Percentiles rank a stretch among this genome's conserved stretches.
Conservation (phyloP, 495 filamentous ascomycete genomes). For the Talaromyces adpressus region DNA sequence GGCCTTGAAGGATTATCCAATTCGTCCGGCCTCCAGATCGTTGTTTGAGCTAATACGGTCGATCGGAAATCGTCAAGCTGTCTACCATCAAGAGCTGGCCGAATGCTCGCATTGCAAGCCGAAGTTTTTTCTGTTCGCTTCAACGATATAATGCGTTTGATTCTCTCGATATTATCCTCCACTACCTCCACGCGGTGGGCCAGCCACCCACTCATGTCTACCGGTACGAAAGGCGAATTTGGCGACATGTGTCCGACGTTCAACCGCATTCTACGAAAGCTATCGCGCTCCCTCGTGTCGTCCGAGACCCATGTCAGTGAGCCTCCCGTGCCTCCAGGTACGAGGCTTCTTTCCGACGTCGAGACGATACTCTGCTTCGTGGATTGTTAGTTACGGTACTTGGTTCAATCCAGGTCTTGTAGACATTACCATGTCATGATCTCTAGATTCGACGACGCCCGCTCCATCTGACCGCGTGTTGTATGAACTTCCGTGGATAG, state of each 20-base stretch:
- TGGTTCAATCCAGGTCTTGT: not conserved
- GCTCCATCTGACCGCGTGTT: not conserved
- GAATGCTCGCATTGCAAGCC: constrained; percentile 1
- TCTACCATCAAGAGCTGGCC: constrained; percentile 11
- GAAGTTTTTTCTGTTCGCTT: not conserved
- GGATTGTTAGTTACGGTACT: not conserved
- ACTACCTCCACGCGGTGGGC: constrained; percentile 8
- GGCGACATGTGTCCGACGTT: constrained; percentile 15
- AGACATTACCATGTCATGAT: not conserved
- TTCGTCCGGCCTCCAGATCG: constrained; percentile 18
- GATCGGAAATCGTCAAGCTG: constrained; percentile 14
- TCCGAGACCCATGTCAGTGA: constrained; percentile 20
- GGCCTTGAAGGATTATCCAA: constrained; percentile 6
- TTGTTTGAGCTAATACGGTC: constrained; percentile 12
- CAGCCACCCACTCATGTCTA: constrained; percentile 16
- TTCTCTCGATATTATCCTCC: not conserved
- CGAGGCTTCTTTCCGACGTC: constrained; percentile 1
- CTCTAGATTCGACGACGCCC: not conserved
- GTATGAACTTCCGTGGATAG: not conserved
- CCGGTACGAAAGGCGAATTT: constrained; percentile 18
- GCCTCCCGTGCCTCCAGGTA: constrained; percentile 10
- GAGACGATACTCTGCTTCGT: constrained; percentile 7
- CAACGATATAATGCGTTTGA: not conserved
- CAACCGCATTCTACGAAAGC: constrained; percentile 12
- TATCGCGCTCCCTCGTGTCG: constrained; percentile 12